phyloP scores from a whole-genome alignment of 768 basidiomycete genomes.

The Rubroboletus pulcherrimus region DNA sequence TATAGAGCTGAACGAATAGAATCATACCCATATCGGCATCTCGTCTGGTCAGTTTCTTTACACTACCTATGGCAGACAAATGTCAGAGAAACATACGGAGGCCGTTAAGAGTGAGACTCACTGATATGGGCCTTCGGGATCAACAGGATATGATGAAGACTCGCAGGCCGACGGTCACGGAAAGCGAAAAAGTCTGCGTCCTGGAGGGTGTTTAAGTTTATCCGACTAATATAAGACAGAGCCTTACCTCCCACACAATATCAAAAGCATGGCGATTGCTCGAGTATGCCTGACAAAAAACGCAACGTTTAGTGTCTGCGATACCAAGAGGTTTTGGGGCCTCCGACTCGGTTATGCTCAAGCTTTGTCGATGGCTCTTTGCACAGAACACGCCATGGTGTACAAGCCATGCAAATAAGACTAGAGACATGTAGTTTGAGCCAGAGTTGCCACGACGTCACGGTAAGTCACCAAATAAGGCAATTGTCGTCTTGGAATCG shows the following conservation, averaged over 20 bases:
- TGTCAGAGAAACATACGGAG: background rate
- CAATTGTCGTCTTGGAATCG: conserved; percentile 2
- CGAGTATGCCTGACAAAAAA: conserved; percentile 43
- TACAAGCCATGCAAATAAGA: conserved; percentile 12
- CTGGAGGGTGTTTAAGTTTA: conserved; percentile 24
- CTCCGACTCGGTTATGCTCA: background rate
- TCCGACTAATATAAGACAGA: background rate
- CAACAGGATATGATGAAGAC: conserved; percentile 47
- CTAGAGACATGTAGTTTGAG: background rate
- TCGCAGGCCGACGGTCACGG: conserved; percentile 46
- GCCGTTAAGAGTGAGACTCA: conserved; percentile 17
- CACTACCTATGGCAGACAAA: conserved; percentile 42
- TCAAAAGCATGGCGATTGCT: conserved; percentile 40
- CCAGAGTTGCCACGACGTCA: too few species aligned
- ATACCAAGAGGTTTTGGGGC: background rate
- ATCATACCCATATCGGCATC: conserved; percentile 52
- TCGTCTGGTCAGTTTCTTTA: conserved; percentile 41
- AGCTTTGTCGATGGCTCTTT: background rate
- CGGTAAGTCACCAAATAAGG: conserved; percentile 10
- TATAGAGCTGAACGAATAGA: conserved; percentile 1
- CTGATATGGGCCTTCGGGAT: conserved; percentile 53
- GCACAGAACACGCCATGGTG: background rate
- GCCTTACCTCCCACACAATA: conserved; percentile 46
- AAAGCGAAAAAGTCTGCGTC: conserved; percentile 50
- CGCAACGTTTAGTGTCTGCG: conserved; percentile 1